phyloP scores from a whole-genome alignment of 2,329 filamentous ascomycete species.

The Sporothrix protearum region DNA sequence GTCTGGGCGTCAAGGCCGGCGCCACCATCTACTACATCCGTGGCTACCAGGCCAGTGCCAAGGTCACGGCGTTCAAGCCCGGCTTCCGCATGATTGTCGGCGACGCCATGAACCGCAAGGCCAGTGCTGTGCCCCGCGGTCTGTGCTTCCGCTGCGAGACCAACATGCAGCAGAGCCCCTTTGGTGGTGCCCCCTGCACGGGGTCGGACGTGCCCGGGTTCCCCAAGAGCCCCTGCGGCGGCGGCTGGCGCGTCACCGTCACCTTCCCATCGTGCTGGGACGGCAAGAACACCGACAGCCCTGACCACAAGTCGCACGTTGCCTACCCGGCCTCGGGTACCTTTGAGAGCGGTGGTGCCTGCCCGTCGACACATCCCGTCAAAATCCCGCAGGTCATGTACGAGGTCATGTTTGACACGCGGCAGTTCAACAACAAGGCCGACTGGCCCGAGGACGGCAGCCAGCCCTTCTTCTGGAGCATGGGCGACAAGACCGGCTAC shows the following conservation, averaged over 20 bases:
- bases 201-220: slow-evolving; percentile 39
- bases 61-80: slow-evolving; percentile 41
- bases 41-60: slow-evolving; percentile 35
- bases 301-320: slow-evolving; percentile 39
- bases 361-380: slow-evolving; percentile 29
- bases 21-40: slow-evolving; percentile 46
- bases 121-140: slow-evolving; percentile 27
- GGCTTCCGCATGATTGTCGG: slow-evolving; percentile 49
- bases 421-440: slow-evolving; percentile 36
- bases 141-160: slow-evolving; percentile 34
- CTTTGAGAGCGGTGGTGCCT: slow-evolving; percentile 30
- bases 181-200: slow-evolving; percentile 32
- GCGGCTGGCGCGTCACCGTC: slow-evolving; percentile 38
- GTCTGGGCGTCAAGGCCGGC: slow-evolving; percentile 45
- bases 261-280: slow-evolving; percentile 45
- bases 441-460: slow-evolving; percentile 38
- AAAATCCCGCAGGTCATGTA: slow-evolving; percentile 32
- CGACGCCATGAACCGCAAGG: slow-evolving; percentile 42
- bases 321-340: slow-evolving; percentile 25
- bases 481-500: slow-evolving; percentile 29
- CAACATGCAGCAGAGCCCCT: slow-evolving; percentile 24
- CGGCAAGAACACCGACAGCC: slow-evolving; percentile 43
- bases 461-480: slow-evolving; percentile 34
- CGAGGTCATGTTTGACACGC: slow-evolving; percentile 31
- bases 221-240: slow-evolving; percentile 35